Percentiles rank a stretch among this genome's conserved stretches.
Conservation (phyloP, 1,139 yeast species). For the Saccharomyces uvarum region DNA sequence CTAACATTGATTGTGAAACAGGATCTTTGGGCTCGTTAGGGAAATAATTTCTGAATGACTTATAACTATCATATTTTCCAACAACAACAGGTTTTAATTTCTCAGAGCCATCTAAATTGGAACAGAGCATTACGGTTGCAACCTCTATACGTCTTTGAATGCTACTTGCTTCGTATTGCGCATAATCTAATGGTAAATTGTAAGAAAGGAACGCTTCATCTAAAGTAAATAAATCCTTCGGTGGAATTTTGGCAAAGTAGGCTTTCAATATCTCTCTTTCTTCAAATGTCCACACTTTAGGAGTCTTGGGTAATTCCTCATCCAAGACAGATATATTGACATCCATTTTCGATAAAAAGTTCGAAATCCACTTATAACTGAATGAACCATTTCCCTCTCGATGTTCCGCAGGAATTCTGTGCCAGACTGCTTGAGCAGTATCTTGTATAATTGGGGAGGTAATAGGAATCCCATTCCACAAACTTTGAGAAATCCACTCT, state of each 20-base stretch:
- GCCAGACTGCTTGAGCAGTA: constrained; percentile 61
- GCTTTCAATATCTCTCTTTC: constrained; percentile 42
- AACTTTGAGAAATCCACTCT: constrained; percentile 63
- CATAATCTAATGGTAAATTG: constrained; percentile 54
- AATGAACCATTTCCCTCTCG: constrained; percentile 61
- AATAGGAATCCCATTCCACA: constrained; percentile 60
- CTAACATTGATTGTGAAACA: constrained; percentile 22
- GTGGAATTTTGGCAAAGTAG: constrained; percentile 34
- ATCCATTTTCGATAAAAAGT: constrained; percentile 48
- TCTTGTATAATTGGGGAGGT: constrained; percentile 57
- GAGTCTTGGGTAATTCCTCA: constrained; percentile 41
- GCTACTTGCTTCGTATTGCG: constrained; percentile 44
- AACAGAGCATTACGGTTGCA: constrained; percentile 54
- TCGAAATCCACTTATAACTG: constrained; percentile 58
- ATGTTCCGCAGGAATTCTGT: constrained; percentile 44
- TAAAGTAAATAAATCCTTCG: constrained; percentile 50
- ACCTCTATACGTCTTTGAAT: constrained; percentile 33
- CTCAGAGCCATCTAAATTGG: constrained; percentile 57
- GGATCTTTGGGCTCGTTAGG: constrained; percentile 26
- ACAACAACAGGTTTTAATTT: constrained; percentile 54
- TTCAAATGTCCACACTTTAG: constrained; percentile 56
- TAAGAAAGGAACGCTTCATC: constrained; percentile 59
- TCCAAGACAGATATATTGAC: constrained; percentile 43
- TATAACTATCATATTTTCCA: constrained; percentile 49
- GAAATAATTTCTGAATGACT: constrained; percentile 42